A percentile compares a stretch with the other conserved stretches of the same genome.
phyloP scores from a whole-genome alignment of 1,284 basidiomycete species.

The Austropuccinia psidii region DNA sequence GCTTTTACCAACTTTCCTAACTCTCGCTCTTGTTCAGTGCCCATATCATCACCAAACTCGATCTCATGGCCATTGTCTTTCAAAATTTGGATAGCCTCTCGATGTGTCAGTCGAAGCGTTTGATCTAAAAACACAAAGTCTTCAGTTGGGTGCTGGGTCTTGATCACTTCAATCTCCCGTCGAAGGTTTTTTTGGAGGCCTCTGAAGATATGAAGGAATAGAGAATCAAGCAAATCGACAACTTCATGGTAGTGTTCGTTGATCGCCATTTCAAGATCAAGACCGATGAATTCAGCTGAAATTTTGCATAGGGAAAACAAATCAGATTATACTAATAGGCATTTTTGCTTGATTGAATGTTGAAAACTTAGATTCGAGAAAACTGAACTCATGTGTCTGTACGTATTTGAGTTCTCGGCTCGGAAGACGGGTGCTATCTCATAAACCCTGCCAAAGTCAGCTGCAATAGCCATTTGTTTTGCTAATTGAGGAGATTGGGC shows the following conservation, averaged over 20 bases:
- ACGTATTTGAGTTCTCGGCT: conserved; percentile 95
- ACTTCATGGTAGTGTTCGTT: conserved; percentile 93
- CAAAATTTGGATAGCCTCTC: conserved; percentile 70
- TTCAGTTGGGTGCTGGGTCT: conserved; percentile 79
- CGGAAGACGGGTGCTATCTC: conserved; percentile 95
- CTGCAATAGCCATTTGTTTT: conserved; percentile 99
- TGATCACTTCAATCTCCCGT: conserved; percentile 70
- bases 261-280: conserved; percentile 98
- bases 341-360: too few relatives aligned
- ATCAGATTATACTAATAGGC: too few relatives aligned
- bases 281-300: conserved; percentile 80
- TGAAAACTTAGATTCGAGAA: neutral
- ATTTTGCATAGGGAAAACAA: too few relatives aligned
- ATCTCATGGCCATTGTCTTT: conserved; percentile 47
- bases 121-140: conserved; percentile 48
- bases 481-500: conserved; percentile 95
- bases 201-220: conserved; percentile 47
- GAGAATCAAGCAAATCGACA: conserved; percentile 45
- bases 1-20: conserved; percentile 30
- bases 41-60: conserved; percentile 66
- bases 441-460: conserved; percentile 95
- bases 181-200: conserved; percentile 58
- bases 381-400: conserved; percentile 71
- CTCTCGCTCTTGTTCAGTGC: conserved; percentile 48
- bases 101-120: conserved; percentile 61